Base-by-base conservation (phyloP, 163 green algal species). In the Scenedesmus sp. region DNA sequence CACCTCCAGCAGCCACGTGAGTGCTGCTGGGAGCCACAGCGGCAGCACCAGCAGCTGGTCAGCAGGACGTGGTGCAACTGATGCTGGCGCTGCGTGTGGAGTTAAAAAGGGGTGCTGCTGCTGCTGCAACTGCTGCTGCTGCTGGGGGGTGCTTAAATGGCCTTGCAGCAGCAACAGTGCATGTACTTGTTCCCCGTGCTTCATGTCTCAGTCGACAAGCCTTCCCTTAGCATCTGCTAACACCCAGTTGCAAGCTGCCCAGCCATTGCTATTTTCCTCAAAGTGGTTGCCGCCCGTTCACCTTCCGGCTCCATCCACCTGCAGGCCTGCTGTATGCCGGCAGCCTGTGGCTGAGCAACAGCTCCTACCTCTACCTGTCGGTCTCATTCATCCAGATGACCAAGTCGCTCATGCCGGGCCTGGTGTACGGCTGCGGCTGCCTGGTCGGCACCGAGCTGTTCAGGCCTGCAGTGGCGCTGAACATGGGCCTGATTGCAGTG, bases 381-480 rank as follows among this genome's bases (percentile, higher is more conserved):
- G 97, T 99, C 0, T 97, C 96, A n/a, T 99, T 99, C 94, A 98
- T 99, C 87, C 97, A 99, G 89, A 99, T 99, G 97, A 96, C 96
- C 40, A 99, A 99, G 91, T 95, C 94, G 1, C 94, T 99, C 43
- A 99, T 98, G 96, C 97, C 97, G 13, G 97, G 95, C 13, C 90
- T 97, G 22, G 97, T 99, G 81, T 99, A 97, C 83, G 93, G 87
- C 6, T 94, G 93, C 51, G 96, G 96, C 78, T 93, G 96, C 10
- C 51, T 96, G 79, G 51, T 98, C 51, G 95, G 94, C 84, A 97
- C 94, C 0, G 96, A 98, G 88, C 40, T 10, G 43, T 93, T 90
- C 46, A 61, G 85, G 1, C 87, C 88, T 20, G 91, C 81, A 30
- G 91, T 92, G 12, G 94, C 93, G 22, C 49, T 94, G 30, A 99